These are phyloP conservation scores for Phytopythium aichiense DNA, from an alignment of 352 stramenopile genomes.

Conservation along the genomic window DNA sequence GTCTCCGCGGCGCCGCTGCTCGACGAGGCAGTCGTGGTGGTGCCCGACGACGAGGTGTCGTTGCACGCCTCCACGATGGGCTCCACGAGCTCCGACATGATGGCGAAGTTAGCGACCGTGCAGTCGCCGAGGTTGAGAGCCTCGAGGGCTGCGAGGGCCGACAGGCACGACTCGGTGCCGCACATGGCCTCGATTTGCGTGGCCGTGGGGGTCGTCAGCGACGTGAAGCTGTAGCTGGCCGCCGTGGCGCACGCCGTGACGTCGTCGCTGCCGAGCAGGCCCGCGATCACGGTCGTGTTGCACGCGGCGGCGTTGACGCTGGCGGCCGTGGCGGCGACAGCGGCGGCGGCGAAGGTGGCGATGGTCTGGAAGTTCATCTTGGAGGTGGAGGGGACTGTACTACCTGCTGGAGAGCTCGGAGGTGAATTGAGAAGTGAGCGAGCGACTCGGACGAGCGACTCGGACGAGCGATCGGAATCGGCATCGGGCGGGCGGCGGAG, in stretches of 20 bases:
- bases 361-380: conserved; percentile 9
- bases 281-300: conserved; percentile 18
- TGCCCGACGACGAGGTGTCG: not conserved
- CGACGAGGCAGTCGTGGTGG: conserved; percentile 8
- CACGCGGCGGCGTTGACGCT: conserved; percentile 15
- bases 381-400: not conserved
- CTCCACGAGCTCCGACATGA: conserved; percentile 26
- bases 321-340: not conserved
- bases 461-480: not conserved
- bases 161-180: conserved; percentile 22
- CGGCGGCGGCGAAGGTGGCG: conserved; percentile 5
- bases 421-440: conserved; percentile 9
- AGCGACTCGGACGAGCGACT: not conserved
- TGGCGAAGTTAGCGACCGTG: conserved; percentile 15
- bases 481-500: not conserved
- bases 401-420: conserved; percentile 6
- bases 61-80: conserved; percentile 17
- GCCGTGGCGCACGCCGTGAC: conserved; percentile 24
- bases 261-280: conserved; percentile 19
- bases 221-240: conserved; percentile 29
- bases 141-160: conserved; percentile 19
- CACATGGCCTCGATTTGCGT: conserved; percentile 27
- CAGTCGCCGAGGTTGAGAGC: conserved; percentile 26
- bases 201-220: conserved; percentile 17
- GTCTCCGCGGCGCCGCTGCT: conserved; percentile 8